Evolutionary conservation across 345 rosid species (phyloP), one percentile per base, ranked within the genome.

Genomic region (Syzygium aqueum): DNA sequence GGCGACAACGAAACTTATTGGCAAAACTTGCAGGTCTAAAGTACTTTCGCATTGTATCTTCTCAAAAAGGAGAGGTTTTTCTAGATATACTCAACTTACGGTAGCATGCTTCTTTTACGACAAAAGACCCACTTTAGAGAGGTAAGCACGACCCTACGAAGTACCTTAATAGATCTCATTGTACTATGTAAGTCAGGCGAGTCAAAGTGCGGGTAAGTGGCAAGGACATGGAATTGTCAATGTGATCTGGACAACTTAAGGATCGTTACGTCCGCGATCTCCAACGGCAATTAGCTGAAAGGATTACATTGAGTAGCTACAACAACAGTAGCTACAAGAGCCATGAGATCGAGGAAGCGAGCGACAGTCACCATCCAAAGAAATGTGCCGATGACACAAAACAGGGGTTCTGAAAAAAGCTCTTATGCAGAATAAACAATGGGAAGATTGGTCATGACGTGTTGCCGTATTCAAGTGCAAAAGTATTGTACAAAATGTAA

Each of bases 241-340:
- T 43, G 46, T 43, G 14, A 23, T 23, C 23, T 57, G 28, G 28
- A 23, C 25, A 57, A 57, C 0, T 23, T 57, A 8, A 3, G n/a
- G 3, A 56, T 23, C 3, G 63, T 57, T 2, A 23, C 7, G 14
- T 57, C 0, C 10, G n/a, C 2, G 63, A 57, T 23, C 25, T 10
- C n/a, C 3, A 23, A 0, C 0, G 6, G n/a, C 0, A 57, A 57
- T 57, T 57, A 57, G 25, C 7, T 6, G 14, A 8, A 57, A 57
- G 28, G 19, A 56, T 7, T 56, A 23, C 19, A 56, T 23, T 56
- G 61, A 56, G 23, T 22, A 56, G 3, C 25, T 56, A 23, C 0
- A 13, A 56, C 61, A 23, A 56, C 61, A 10, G 6, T 3, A 56
- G 23, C 11, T 56, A 56, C 61, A 56, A 23, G 61, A 10, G 63